phyloP scores from a whole-genome alignment of 1,139 yeast genomes.

The Kodamaea sp. region DNA sequence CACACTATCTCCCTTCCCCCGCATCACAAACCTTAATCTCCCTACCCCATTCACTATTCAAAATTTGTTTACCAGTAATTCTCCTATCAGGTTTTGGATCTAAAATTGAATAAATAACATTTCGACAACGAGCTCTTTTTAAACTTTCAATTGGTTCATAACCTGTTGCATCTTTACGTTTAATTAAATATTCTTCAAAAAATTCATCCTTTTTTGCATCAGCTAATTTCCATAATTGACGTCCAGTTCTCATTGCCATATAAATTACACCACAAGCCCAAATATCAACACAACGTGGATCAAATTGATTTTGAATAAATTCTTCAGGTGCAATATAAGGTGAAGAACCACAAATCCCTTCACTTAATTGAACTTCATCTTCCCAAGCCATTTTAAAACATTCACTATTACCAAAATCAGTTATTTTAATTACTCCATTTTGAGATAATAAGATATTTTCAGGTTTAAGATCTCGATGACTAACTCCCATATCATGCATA shows the following conservation, averaged over 20 bases:
- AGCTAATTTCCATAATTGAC: constrained; percentile 90
- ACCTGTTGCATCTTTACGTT: constrained; percentile 77
- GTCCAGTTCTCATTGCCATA: constrained; percentile 97
- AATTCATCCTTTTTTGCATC: constrained; percentile 73
- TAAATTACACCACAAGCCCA: constrained; percentile 98
- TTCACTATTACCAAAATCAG: constrained; percentile 95
- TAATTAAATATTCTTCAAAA: constrained; percentile 65
- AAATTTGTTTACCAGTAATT: constrained; percentile 80
- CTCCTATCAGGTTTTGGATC: constrained; percentile 89
- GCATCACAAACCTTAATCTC: constrained; percentile 77
- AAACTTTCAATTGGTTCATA: constrained; percentile 86
- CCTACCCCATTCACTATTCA: constrained; percentile 95
- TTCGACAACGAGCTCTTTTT: constrained; percentile 81
- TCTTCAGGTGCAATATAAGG: constrained; percentile 98
- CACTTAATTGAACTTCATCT: constrained; percentile 72
- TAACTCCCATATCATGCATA: constrained; percentile 97
- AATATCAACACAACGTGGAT: constrained; percentile 87
- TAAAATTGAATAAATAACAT: constrained; percentile 85
- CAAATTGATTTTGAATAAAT: constrained; percentile 69
- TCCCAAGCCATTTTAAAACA: constrained; percentile 99
- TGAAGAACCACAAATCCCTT: constrained; percentile 82
- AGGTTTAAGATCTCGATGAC: constrained; percentile 93
- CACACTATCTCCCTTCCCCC: constrained; percentile 38
- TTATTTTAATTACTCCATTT: constrained; percentile 77
- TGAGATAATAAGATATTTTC: constrained; percentile 83